These are phyloP conservation scores for Kluyveromyces wickerhamii DNA, from an alignment of 805 yeast species.

Conservation along the genomic window DNA sequence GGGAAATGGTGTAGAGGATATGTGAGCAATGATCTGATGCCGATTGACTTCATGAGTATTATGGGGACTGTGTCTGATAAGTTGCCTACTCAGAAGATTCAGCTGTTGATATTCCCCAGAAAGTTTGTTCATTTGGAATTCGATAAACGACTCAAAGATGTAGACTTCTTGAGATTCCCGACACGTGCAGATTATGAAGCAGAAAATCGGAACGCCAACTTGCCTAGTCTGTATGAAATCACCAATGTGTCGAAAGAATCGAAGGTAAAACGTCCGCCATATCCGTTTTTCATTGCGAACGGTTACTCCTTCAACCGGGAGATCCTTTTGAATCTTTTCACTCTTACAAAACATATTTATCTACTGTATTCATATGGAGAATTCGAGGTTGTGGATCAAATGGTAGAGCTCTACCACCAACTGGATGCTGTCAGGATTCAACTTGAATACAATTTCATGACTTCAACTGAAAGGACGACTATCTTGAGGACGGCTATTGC, in stretches of 20 bases:
- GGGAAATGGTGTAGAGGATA: conserved; percentile 78
- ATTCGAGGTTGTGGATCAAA: conserved; percentile 50
- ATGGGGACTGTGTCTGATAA: conserved; percentile 46
- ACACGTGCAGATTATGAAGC: conserved; percentile 12
- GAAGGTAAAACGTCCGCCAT: conserved; percentile 40
- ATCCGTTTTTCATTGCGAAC: conserved; percentile 44
- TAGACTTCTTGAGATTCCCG: conserved; percentile 26
- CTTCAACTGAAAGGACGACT: conserved; percentile 41
- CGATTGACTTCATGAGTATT: conserved; percentile 59
- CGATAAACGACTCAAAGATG: conserved; percentile 34
- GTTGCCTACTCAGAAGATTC: conserved; percentile 48
- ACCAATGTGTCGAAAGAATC: conserved; percentile 15
- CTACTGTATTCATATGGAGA: conserved; percentile 67
- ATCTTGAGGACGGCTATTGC: conserved; percentile 46
- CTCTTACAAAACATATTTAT: conserved; percentile 56
- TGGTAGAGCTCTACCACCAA: conserved; percentile 44
- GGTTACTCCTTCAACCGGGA: conserved; percentile 45
- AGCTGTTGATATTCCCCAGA: conserved; percentile 55
- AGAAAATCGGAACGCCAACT: conserved; percentile 13
- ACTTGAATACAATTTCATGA: conserved; percentile 42
- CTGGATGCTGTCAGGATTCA: conserved; percentile 53
- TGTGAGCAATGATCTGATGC: conserved; percentile 57
- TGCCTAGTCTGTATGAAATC: conserved; percentile 33
- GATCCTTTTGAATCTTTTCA: conserved; percentile 46
- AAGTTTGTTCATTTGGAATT: conserved; percentile 41